phyloP scores from a whole-genome alignment of 2,329 filamentous ascomycete genomes.

The Ceratocystiopsis sp. region DNA sequence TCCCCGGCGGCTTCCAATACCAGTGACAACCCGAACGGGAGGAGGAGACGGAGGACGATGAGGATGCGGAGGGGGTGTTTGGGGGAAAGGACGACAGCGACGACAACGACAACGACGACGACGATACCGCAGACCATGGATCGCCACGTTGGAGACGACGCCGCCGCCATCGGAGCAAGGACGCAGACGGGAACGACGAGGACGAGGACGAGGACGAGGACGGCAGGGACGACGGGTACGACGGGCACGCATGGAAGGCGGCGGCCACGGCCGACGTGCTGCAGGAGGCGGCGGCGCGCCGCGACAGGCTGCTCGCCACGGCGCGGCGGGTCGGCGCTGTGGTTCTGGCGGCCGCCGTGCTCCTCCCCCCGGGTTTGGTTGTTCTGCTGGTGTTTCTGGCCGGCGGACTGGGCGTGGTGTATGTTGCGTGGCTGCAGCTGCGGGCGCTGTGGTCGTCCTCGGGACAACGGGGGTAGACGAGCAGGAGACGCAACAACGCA shows the following conservation, averaged over 20 bases:
- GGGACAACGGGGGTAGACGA: too few species aligned
- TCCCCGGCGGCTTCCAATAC: slow-evolving; percentile 24
- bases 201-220: slow-evolving; percentile 17
- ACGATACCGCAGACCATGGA: slow-evolving; percentile 13
- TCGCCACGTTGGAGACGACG: too few species aligned
- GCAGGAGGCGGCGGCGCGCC: slow-evolving; percentile 14
- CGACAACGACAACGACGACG: slow-evolving; percentile 17
- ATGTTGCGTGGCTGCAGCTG: slow-evolving; percentile 18
- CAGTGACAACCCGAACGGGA: slow-evolving; percentile 27
- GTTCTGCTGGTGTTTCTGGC: slow-evolving; percentile 14
- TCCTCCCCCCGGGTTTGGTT: slow-evolving; percentile 28
- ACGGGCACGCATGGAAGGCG: not conserved
- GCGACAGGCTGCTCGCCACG: slow-evolving; percentile 22
- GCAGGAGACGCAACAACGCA: too few species aligned
- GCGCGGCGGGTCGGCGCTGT: slow-evolving; percentile 26
- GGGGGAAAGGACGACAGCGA: slow-evolving; percentile 16
- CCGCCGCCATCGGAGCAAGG: not conserved
- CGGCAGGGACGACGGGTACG: not conserved
- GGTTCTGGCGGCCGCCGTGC: slow-evolving; percentile 26
- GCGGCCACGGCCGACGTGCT: not conserved
- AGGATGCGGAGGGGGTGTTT: too few species aligned
- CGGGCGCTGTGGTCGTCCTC: not conserved
- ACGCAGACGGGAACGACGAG: slow-evolving; percentile 8
- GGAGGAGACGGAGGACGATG: slow-evolving; percentile 12
- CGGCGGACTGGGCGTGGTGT: slow-evolving; percentile 20